Conservation (phyloP, 768 basidiomycete genomes). For the Naganishia vishniacii region DNA sequence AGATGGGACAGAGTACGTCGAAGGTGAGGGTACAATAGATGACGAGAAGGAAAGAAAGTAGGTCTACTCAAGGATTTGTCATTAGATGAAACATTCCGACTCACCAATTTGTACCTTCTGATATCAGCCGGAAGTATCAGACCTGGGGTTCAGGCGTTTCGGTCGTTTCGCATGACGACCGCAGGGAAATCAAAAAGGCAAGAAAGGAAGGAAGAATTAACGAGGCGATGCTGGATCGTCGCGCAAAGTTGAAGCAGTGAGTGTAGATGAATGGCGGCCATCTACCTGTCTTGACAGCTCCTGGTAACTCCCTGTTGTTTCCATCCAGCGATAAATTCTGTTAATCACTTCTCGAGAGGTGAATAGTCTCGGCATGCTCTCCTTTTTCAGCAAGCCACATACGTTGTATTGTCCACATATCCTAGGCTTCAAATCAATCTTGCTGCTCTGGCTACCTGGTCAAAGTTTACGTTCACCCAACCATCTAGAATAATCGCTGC, state of each 20-base stretch:
- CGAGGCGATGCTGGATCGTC: slow-evolving; percentile 47
- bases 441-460: too few species aligned
- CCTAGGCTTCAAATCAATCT: too few species aligned
- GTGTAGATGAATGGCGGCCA: too few species aligned
- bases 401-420: too few species aligned
- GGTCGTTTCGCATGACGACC: slow-evolving; percentile 41
- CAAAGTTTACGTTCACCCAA: too few species aligned
- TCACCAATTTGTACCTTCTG: background rate
- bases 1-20: slow-evolving; percentile 29
- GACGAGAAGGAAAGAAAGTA: slow-evolving; percentile 47
- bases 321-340: slow-evolving; percentile 4
- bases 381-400: too few species aligned
- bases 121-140: slow-evolving; percentile 39
- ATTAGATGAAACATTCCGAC: background rate
- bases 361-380: too few species aligned
- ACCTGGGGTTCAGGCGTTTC: slow-evolving; percentile 42
- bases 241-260: slow-evolving; percentile 41
- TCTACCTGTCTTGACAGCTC: too few species aligned
- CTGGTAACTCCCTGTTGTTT: too few species aligned
- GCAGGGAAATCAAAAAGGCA: slow-evolving; percentile 43
- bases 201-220: slow-evolving; percentile 45
- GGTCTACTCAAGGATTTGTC: slow-evolving; percentile 23
- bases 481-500: too few species aligned
- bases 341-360: too few species aligned
- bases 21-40: slow-evolving; percentile 39